Base-by-base conservation (phyloP, 345 rosid genomes). In the Fremontodendron californicum region DNA sequence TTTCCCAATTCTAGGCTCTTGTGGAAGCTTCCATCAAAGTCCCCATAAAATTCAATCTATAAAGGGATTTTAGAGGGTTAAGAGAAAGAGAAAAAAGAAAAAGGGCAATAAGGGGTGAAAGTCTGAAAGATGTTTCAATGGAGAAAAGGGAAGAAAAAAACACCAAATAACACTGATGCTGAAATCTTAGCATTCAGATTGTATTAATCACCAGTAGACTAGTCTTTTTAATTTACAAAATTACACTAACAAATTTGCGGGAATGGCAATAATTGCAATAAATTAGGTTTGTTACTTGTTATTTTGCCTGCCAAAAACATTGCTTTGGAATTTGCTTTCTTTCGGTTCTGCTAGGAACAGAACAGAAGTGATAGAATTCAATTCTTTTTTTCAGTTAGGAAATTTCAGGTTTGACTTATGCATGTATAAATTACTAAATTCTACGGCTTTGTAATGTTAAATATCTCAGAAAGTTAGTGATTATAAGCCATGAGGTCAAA, bases 31-130 rank as follows among this genome's bases (percentile, higher is more conserved):
- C 96, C 96, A 80, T 90, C 91, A 77, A 89, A 88, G 79, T 93
- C 99, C 46, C 98, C 98, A 67, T 93, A 95, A 82, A 95, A 95
- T 77, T 93, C 98, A 73, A 95, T 90, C 99, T 92, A 69, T 37
- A 25, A 25, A 40, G 49, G 13, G 21, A 35, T 48, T 7, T 70
- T 8, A 62, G 40, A 9, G 37, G 54, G 70, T 15, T 2, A 29
- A 42, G 39, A 15, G 25, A 35, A 57, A 25, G 3, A 23, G 1
- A 68, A 39, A 19, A 48, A 42, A 18, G 62, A 79, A 29, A 12
- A 70, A 46, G 15, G 27, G 15, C 19, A 64, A 33, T 2, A 73
- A 42, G 23, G 70, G 48, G n/a, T n/a, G n/a, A n/a, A n/a, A n/a
- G n/a, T n/a, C n/a, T 23, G 16, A 6, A 1, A 57, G 9, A 4